Evolutionary conservation across 352 stramenopile species (phyloP), one percentile per base, ranked within the genome.

Genomic region (Pythium brachiatum): DNA sequence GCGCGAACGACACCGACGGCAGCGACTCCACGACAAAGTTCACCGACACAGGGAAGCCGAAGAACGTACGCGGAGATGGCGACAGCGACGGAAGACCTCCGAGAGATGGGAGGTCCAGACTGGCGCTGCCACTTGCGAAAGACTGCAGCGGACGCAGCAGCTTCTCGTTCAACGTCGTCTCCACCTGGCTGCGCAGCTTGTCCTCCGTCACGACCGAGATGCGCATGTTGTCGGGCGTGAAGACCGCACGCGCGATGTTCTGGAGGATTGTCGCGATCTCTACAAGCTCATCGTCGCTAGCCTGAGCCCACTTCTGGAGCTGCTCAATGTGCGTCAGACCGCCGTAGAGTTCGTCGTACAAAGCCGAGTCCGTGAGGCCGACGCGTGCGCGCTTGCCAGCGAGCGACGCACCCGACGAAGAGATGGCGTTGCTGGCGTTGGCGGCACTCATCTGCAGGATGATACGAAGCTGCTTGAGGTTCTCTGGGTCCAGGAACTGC

Each of bases 11-110:
- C 51, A 93, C 86, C 0, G 80, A 87, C 41, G 80, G 71, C 60
- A 91, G 62, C n/a, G 83, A 83, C 61, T 90, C 68, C 31, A 91
- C 86, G 21, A 92, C 84, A 39, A 93, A 94, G 62, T 94, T 91
- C 25, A 94, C 86, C 8, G 81, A 90, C 12, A 92, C 63, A 1
- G 86, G 86, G 64, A 90, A 92, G 0, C 79, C 81, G 41, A 88
- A 90, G 70, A 90, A 94, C 41, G 67, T 73, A 50, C 86, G 80
- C 15, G 66, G 52, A 23, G 74, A 66, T n/a, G 72, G 55, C 18
- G 32, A 52, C 25, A 76, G 57, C 32, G 70, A 29, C 15, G 68
- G 51, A 15, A 81, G 36, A 31, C 69, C 48, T 3, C 39, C 54
- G 27, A 41, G 73, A 56, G 25, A 26, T 41, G 48, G 60, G 32